Evolutionary conservation across 2,329 filamentous ascomycete species (phyloP).

Genomic region (Botrytis tulipae): DNA sequence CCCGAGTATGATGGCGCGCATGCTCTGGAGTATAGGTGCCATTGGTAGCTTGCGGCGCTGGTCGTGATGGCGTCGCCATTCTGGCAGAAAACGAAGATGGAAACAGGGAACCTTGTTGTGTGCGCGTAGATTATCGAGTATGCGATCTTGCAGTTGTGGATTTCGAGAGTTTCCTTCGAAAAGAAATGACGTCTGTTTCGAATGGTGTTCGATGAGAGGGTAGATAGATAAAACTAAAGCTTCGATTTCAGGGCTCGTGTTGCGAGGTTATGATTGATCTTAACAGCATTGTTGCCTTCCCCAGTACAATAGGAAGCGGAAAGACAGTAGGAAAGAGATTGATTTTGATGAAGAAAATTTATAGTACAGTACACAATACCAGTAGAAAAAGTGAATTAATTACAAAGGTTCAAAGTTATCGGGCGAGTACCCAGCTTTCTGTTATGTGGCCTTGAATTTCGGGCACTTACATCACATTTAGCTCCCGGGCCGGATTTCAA

Average conservation of each 20-base stretch:
- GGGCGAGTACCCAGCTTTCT: not conserved
- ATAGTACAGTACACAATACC: conserved; percentile 5
- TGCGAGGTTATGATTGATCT: conserved; percentile 3
- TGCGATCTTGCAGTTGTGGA: not conserved
- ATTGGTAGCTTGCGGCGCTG: conserved; percentile 28
- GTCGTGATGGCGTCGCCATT: conserved; percentile 23
- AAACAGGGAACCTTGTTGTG: not conserved
- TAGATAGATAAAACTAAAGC: conserved; percentile 1
- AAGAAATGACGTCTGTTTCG: conserved; percentile 8
- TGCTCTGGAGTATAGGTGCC: conserved; percentile 27
- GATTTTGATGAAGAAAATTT: not conserved
- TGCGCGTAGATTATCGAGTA: not conserved
- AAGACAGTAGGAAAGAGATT: not conserved
- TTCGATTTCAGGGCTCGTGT: conserved; percentile 19
- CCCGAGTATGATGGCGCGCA: conserved; percentile 26
- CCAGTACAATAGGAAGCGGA: not conserved
- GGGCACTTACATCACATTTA: not conserved
- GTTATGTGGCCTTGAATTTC: not conserved
- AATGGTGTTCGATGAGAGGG: not conserved
- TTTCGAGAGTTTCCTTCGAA: not conserved
- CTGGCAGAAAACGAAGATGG: not conserved
- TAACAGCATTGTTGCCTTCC: conserved; percentile 12
- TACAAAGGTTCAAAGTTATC: conserved; percentile 16
- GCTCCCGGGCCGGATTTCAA: not conserved
- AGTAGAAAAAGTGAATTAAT: conserved; percentile 15